phyloP scores from a whole-genome alignment of 768 basidiomycete species.

The Leccinellum albellum region DNA sequence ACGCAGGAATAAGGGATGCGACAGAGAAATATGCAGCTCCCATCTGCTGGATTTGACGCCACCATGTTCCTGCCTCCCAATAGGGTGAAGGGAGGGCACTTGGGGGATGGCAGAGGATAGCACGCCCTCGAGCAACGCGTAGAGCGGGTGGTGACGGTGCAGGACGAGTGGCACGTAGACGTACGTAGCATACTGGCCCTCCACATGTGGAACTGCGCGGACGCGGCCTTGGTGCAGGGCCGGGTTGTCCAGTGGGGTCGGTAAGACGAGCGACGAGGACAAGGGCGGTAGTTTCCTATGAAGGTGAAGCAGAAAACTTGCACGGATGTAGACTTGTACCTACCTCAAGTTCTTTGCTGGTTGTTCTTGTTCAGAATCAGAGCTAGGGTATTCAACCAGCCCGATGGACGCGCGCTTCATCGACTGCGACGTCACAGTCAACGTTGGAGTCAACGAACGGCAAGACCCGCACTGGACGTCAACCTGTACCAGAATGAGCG shows the following conservation, averaged over 20 bases:
- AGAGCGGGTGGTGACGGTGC: slow-evolving; percentile 40
- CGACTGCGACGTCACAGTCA: background rate
- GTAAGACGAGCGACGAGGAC: slow-evolving; percentile 42
- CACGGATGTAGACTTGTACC: background rate
- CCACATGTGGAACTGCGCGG: slow-evolving; percentile 72
- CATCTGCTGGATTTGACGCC: slow-evolving; percentile 2
- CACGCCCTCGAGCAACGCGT: slow-evolving; percentile 43
- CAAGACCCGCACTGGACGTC: slow-evolving; percentile 4
- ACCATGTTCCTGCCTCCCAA: slow-evolving; percentile 28
- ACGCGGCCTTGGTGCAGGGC: slow-evolving; percentile 79
- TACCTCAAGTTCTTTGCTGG: slow-evolving; percentile 36
- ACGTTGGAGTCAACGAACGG: slow-evolving; percentile 4
- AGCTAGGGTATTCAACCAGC: slow-evolving; percentile 47
- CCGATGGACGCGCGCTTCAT: slow-evolving; percentile 25
- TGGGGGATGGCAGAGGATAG: slow-evolving; percentile 39
- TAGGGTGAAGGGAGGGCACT: slow-evolving; percentile 47
- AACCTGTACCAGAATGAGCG: slow-evolving; percentile 42
- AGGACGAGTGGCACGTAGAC: slow-evolving; percentile 66
- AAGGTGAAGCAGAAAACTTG: background rate
- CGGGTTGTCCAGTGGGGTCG: slow-evolving; percentile 66
- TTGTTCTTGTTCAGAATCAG: slow-evolving; percentile 40
- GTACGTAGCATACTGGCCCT: slow-evolving; percentile 82
- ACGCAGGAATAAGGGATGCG: slow-evolving; percentile 75
- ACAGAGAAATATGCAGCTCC: slow-evolving; percentile 82
- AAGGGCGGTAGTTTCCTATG: slow-evolving; percentile 62